Percentiles rank a stretch among this genome's conserved stretches.
Conservation (phyloP, 345 rosid species). For the Acer negundo region DNA sequence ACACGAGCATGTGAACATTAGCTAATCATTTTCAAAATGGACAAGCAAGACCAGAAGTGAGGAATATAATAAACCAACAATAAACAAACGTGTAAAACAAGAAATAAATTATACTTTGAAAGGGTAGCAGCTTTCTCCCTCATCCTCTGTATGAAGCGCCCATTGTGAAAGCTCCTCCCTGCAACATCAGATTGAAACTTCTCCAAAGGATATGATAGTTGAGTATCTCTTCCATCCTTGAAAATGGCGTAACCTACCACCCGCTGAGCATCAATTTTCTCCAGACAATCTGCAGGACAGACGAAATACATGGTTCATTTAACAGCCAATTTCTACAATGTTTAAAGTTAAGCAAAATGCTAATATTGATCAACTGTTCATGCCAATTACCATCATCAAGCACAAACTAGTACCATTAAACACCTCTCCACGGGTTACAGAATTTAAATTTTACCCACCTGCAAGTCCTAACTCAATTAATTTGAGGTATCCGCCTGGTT, state of each 20-base stretch:
- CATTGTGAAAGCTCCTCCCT: conserved; percentile 65
- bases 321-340: neutral
- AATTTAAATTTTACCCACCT: conserved; percentile 37
- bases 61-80: neutral
- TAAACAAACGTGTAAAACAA: neutral
- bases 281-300: conserved; percentile 47
- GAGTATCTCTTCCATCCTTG: conserved; percentile 45
- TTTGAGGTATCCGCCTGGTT: conserved; percentile 79
- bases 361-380: neutral
- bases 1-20: neutral
- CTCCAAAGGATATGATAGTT: conserved; percentile 47
- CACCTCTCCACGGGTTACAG: neutral
- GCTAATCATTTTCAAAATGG: neutral
- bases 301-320: neutral
- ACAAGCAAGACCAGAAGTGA: neutral
- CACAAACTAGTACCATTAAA: too few species aligned
- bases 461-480: conserved; percentile 70
- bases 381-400: neutral
- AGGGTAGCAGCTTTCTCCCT: conserved; percentile 51
- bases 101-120: conserved; percentile 36
- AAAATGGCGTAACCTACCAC: conserved; percentile 54
- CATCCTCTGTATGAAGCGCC: conserved; percentile 60
- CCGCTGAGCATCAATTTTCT: conserved; percentile 54
- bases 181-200: conserved; percentile 43
- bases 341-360: conserved; percentile 3